Evolutionary conservation across 2,329 filamentous ascomycete species (phyloP).

Genomic region (Chaetomiaceae sp.): DNA sequence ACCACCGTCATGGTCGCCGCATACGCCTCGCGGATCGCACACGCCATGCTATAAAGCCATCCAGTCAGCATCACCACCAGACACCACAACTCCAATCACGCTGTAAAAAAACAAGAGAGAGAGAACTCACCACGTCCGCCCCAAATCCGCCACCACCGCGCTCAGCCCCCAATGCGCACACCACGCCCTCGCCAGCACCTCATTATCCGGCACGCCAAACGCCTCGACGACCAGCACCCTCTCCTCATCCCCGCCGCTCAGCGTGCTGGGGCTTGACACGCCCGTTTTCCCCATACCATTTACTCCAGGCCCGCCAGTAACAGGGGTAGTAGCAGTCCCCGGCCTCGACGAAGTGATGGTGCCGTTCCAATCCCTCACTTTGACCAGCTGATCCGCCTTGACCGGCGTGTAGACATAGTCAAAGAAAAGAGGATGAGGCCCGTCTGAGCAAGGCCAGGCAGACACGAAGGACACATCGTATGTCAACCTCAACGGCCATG

Average conservation of each 20-base stretch:
- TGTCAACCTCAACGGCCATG: slow-evolving; percentile 58
- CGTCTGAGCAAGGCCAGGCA: slow-evolving; percentile 60
- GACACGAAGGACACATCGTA: slow-evolving; percentile 63
- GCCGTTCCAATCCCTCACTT: slow-evolving; percentile 59
- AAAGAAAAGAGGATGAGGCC: slow-evolving; percentile 67
- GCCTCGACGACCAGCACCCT: slow-evolving; percentile 68
- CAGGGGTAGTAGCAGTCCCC: slow-evolving; percentile 1
- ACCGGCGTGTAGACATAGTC: slow-evolving; percentile 61
- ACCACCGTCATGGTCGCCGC: slow-evolving; percentile 69
- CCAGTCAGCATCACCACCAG: background rate
- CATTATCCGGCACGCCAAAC: slow-evolving; percentile 69
- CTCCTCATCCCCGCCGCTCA: slow-evolving; percentile 46
- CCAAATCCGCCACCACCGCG: slow-evolving; percentile 65
- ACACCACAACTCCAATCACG: background rate
- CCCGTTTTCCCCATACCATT: slow-evolving; percentile 3
- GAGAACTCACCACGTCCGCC: slow-evolving; percentile 58
- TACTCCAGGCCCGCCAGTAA: too few relatives aligned
- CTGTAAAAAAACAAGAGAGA: background rate
- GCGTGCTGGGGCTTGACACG: slow-evolving; percentile 20
- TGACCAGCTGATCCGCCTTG: slow-evolving; percentile 60
- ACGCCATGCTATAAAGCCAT: slow-evolving; percentile 53
- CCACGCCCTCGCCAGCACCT: slow-evolving; percentile 72
- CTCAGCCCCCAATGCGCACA: slow-evolving; percentile 71
- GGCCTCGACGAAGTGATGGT: background rate
- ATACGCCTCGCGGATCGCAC: slow-evolving; percentile 70